phyloP scores from a whole-genome alignment of 2,329 filamentous ascomycete genomes.

The Pyrenochaeta sp. region DNA sequence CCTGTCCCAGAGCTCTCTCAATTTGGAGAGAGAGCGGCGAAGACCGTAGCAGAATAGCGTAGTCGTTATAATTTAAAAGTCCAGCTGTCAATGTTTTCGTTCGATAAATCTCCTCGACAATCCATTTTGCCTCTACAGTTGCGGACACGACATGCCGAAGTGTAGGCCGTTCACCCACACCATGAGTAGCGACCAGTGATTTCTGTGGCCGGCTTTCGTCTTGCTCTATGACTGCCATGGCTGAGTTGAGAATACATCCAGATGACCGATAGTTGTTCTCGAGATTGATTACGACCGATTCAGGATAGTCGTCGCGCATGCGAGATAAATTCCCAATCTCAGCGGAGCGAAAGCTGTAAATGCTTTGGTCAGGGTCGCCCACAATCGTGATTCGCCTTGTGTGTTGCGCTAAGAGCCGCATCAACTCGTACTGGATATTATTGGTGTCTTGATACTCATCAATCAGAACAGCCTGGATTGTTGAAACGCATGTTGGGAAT shows the following conservation, averaged over 20 bases:
- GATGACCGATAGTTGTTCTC: conserved; percentile 97
- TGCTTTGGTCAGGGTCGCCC: conserved; percentile 96
- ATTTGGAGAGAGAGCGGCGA: conserved; percentile 85
- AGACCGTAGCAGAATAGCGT: conserved; percentile 87
- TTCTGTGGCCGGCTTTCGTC: conserved; percentile 84
- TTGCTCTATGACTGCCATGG: conserved; percentile 88
- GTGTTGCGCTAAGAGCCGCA: conserved; percentile 82
- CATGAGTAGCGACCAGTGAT: conserved; percentile 79
- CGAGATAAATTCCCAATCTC: conserved; percentile 88
- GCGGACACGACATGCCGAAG: conserved; percentile 77
- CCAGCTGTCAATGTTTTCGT: conserved; percentile 74
- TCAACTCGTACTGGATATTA: conserved; percentile 91
- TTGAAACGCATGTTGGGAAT: conserved; percentile 82
- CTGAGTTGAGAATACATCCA: conserved; percentile 80
- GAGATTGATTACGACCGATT: conserved; percentile 82
- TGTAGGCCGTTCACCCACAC: conserved; percentile 80
- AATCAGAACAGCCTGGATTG: conserved; percentile 89
- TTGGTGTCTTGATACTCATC: conserved; percentile 99
- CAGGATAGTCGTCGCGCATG: conserved; percentile 78
- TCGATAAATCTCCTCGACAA: conserved; percentile 83
- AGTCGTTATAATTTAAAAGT: conserved; percentile 77
- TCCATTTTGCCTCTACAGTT: conserved; percentile 82
- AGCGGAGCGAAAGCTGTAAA: conserved; percentile 94
- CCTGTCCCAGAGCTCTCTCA: conserved; percentile 80
- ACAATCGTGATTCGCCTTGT: conserved; percentile 87